A percentile compares a stretch with the other conserved stretches of the same genome.
These are phyloP conservation scores for Austropuccinia psidii DNA, from an alignment of 1,284 basidiomycete genomes.

Conservation along the genomic window DNA sequence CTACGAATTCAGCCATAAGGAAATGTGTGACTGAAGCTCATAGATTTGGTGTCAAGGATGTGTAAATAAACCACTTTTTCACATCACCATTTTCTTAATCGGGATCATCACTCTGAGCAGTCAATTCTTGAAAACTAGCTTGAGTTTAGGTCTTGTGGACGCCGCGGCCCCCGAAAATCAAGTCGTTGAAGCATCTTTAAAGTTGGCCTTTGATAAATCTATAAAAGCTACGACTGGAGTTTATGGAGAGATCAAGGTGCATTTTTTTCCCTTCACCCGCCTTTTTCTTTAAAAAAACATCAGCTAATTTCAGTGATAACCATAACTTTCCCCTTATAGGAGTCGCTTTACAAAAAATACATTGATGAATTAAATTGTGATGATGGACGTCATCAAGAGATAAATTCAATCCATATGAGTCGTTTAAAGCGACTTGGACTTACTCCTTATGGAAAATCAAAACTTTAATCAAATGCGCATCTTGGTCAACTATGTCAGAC, in stretches of 20 bases:
- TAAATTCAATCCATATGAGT: neutral
- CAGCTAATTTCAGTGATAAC: neutral
- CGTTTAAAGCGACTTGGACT: neutral
- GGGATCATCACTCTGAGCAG: neutral
- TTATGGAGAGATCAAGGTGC: slow-evolving; percentile 32
- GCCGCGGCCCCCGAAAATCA: slow-evolving; percentile 14
- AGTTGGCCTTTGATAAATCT: slow-evolving; percentile 16
- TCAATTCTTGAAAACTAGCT: neutral
- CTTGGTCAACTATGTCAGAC: too few relatives aligned
- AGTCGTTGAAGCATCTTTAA: slow-evolving; percentile 11
- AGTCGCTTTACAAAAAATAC: neutral
- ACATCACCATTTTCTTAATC: neutral
- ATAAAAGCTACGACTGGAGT: slow-evolving; percentile 18
- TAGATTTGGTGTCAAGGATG: slow-evolving; percentile 17
- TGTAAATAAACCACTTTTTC: neutral
- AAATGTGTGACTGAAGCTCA: slow-evolving; percentile 23
- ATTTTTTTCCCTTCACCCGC: neutral
- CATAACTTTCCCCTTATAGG: neutral
- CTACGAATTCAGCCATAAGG: neutral
- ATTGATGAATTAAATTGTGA: neutral
- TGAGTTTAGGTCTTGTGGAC: slow-evolving; percentile 16
- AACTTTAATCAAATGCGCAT: neutral
- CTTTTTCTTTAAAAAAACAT: neutral
- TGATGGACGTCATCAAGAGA: neutral
- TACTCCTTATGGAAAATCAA: neutral